These are phyloP conservation scores for Trypanosomatidae sp. DNA, from an alignment of 208 protist genomes.

Conservation along the genomic window DNA sequence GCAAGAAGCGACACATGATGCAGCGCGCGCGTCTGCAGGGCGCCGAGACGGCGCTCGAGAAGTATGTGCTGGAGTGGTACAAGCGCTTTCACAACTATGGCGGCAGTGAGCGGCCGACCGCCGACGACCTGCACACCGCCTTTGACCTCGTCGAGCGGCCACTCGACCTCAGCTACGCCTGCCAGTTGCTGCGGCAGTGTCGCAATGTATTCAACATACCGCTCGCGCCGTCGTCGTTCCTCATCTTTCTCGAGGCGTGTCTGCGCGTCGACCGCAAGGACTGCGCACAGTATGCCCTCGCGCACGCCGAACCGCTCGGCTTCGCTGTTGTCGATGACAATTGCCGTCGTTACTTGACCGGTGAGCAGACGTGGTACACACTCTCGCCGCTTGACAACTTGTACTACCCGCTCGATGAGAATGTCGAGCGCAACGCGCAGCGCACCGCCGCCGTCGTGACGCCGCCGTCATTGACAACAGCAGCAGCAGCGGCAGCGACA, in stretches of 20 bases:
- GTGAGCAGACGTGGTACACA: conserved; percentile 81
- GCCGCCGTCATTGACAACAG: background rate
- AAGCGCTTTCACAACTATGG: conserved; percentile 73
- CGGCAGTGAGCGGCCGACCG: conserved; percentile 61
- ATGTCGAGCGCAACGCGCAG: conserved; percentile 43
- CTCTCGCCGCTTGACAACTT: conserved; percentile 49
- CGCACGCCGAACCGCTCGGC: conserved; percentile 64
- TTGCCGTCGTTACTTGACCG: conserved; percentile 49
- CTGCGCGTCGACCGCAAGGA: conserved; percentile 81
- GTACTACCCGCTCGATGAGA: conserved; percentile 77
- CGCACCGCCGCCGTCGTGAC: background rate
- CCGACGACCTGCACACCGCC: conserved; percentile 81
- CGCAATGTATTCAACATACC: conserved; percentile 75
- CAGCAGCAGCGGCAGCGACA: background rate
- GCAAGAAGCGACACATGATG: conserved; percentile 77
- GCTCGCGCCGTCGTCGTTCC: conserved; percentile 57
- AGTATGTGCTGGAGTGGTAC: conserved; percentile 83
- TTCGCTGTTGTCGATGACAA: conserved; percentile 82
- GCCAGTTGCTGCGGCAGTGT: conserved; percentile 76
- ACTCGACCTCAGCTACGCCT: conserved; percentile 85
- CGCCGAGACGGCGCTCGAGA: conserved; percentile 77
- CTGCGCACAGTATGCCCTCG: conserved; percentile 62
- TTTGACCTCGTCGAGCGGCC: conserved; percentile 83
- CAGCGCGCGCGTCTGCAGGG: conserved; percentile 70
- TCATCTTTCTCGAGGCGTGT: conserved; percentile 82